phyloP scores from a whole-genome alignment of 305 asterid genomes.

The Fraxinus latifolia region DNA sequence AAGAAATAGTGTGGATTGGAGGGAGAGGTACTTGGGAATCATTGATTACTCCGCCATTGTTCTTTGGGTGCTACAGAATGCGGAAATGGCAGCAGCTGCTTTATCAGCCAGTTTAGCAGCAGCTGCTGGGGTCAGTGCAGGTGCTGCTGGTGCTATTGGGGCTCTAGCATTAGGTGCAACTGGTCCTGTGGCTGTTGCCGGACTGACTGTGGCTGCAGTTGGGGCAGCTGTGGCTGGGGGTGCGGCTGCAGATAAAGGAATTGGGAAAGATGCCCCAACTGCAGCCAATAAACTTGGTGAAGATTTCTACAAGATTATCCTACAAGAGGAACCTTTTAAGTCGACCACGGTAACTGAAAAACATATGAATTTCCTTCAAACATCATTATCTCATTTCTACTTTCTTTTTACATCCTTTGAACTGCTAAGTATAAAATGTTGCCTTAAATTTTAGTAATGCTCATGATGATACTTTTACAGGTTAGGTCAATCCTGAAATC shows the following conservation, averaged over 20 bases:
- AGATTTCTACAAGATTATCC: conserved; percentile 77
- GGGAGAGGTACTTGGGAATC: conserved; percentile 61
- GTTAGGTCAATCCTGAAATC: conserved; percentile 68
- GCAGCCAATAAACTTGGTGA: conserved; percentile 70
- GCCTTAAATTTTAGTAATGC: neutral
- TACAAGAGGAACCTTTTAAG: conserved; percentile 81
- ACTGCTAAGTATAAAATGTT: neutral
- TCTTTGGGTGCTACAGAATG: conserved; percentile 78
- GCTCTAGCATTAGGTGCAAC: conserved; percentile 74
- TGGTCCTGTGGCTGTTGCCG: conserved; percentile 72
- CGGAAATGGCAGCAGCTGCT: conserved; percentile 72
- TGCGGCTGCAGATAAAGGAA: conserved; percentile 57
- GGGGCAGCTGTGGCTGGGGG: conserved; percentile 91
- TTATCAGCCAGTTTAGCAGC: conserved; percentile 70
- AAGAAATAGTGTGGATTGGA: conserved; percentile 49
- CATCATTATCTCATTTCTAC: neutral
- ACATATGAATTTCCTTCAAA: neutral
- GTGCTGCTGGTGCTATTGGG: conserved; percentile 78
- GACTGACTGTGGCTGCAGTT: conserved; percentile 70
- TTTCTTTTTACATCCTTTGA: neutral
- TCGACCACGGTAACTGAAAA: conserved; percentile 52
- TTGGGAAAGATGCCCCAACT: conserved; percentile 58
- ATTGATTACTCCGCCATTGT: conserved; percentile 78
- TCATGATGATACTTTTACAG: conserved; percentile 30
- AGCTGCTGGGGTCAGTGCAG: conserved; percentile 74